Base-by-base conservation (phyloP, 2,329 filamentous ascomycete genomes). In the Aspergillus carbonarius region DNA sequence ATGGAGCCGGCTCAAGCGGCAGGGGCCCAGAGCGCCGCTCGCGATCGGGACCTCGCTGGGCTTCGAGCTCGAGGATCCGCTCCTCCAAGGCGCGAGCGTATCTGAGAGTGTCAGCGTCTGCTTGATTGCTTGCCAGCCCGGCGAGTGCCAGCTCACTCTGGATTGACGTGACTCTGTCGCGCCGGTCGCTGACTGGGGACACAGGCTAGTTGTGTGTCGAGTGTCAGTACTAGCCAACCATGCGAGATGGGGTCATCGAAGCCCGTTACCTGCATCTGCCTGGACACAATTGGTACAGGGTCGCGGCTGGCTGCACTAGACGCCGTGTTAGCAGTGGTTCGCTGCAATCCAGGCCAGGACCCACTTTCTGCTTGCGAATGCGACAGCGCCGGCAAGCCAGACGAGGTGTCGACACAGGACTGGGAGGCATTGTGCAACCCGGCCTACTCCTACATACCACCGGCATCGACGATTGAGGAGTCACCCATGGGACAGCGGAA, bases 361-460 rank as follows among this genome's bases (percentile, higher is more conserved):
- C 6, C 34, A 42, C 51, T 44, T 40, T 42, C 51, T 54, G 51
- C 39, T 54, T 54, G 17, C 51, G 51, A 30, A 42, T 23, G 12
- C 51, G 51, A n/a, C 51, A 54, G 23, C 51, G 51, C 17, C 51
- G 39, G 25, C 51, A 54, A 5, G 51, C 51, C n/a, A 54, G 27
- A 4, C 27, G 51, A 20, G 37, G 23, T 18, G 51, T 13, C 18
- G 39, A 17, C 10, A 5, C 39, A 17, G 39, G 39, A 23, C 39
- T 42, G 13, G 39, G 18, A 2, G 39, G 3, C 39, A 42, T 42
- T 5, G 9, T 42, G 13, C 18, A n/a, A 5, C 17, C 6, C 42
- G 17, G 23, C 18, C 5, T 13, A 10, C 2, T 42, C 7, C 39
- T 42, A 42, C 39, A 23, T 42, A 42, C 12, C 17, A 20, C 9